These are phyloP conservation scores for Geotrichum siamense DNA, from an alignment of 1,139 yeast species.

Conservation along the genomic window DNA sequence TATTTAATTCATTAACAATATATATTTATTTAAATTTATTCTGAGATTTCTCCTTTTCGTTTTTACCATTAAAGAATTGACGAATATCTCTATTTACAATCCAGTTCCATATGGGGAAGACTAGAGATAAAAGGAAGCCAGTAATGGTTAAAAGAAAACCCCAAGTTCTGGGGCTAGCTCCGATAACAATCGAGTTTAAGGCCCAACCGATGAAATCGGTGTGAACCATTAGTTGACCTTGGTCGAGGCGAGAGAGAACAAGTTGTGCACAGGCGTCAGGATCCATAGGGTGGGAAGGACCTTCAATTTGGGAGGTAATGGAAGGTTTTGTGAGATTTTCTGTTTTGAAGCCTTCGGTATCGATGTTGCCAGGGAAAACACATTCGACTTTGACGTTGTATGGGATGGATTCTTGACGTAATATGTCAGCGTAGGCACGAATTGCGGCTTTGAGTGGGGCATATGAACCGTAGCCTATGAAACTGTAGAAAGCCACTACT, in stretches of 20 bases:
- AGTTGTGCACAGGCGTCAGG: slow-evolving; percentile 60
- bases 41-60: slow-evolving; percentile 1
- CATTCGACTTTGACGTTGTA: slow-evolving; percentile 49
- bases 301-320: slow-evolving; percentile 78
- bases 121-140: slow-evolving; percentile 45
- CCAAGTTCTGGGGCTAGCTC: slow-evolving; percentile 60
- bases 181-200: slow-evolving; percentile 59
- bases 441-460: slow-evolving; percentile 86
- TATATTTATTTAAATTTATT: neutral
- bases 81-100: slow-evolving; percentile 51
- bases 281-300: slow-evolving; percentile 65
- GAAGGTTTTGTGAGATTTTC: slow-evolving; percentile 84
- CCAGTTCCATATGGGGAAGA: slow-evolving; percentile 58
- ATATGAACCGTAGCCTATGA: slow-evolving; percentile 86
- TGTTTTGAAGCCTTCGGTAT: slow-evolving; percentile 74
- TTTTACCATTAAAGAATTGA: slow-evolving; percentile 39
- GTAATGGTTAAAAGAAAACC: slow-evolving; percentile 39
- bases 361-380: slow-evolving; percentile 83
- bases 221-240: slow-evolving; percentile 67
- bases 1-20: no score
- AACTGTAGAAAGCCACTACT: slow-evolving; percentile 73
- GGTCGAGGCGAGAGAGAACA: slow-evolving; percentile 48
- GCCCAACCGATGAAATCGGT: slow-evolving; percentile 88
- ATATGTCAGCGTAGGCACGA: slow-evolving; percentile 60
- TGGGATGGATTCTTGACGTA: slow-evolving; percentile 74